Evolutionary conservation across 2,329 filamentous ascomycete species (phyloP), one percentile per base, ranked within the genome.

Genomic region (Aspergillus sp.): DNA sequence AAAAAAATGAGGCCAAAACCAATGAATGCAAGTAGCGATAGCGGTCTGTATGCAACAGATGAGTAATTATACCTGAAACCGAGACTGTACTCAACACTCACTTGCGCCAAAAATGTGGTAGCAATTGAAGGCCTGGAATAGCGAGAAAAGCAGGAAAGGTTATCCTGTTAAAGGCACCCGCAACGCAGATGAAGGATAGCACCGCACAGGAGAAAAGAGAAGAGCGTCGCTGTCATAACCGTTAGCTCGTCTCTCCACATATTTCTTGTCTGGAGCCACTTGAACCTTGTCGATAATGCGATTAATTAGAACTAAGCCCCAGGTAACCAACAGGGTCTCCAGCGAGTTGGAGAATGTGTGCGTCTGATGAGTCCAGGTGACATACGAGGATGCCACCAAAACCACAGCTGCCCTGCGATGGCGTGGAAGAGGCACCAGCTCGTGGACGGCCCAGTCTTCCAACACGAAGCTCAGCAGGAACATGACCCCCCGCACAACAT

Each of bases 271-370:
- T 48, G 54, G 12, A 32, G 41, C 22, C 38, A 44, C 17, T 39
- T 47, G 58, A 56, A 95, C 91, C 78, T 88, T 89, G 68, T 89
- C 87, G 45, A 89, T 81, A 64, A 98, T 95, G 71, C 93, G 88
- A 74, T 90, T 87, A 60, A 97, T 93, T 73, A 99, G 78, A 48
- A 98, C 93, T 74, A 99, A 78, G 69, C 90, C 93, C 95, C 95
- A 99, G 53, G 91, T 85, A 51, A 99, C 92, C 50, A 93, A 83
- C 66, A 99, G 80, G 3, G 95, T 98, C 79, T 99, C 95, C 64
- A 98, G 84, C 60, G 93, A 96, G 77, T 99, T 99, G 62, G 93
- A 98, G 74, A 99, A 98, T 12, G 95, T 98, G 76, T 99, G 95
- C 17, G 91, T 95, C 77, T 99, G 95, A 77, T 93, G 96, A 44